Percentiles rank a stretch among this genome's conserved stretches.
Conservation (phyloP, 768 basidiomycete genomes). For the Neoboletus brunneissimus region DNA sequence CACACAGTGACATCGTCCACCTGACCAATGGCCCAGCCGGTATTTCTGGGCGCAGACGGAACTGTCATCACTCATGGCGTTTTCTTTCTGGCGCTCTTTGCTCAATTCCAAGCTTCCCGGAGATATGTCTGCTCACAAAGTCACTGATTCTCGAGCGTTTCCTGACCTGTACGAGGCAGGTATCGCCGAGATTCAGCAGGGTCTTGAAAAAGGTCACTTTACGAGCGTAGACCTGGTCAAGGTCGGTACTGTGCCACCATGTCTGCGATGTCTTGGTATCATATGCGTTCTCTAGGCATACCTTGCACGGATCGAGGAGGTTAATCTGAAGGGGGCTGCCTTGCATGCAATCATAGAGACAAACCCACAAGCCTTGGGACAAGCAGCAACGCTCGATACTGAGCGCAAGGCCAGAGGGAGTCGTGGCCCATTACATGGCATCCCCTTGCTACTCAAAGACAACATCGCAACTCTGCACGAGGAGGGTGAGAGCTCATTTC, state of each 20-base stretch:
- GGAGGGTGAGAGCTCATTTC: conserved; percentile 23
- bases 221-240: conserved; percentile 64
- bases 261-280: not conserved
- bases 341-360: conserved; percentile 61
- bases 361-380: conserved; percentile 51
- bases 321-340: conserved; percentile 55
- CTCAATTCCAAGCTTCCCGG: conserved; percentile 8
- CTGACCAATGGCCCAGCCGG: not conserved
- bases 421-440: conserved; percentile 52
- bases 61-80: not conserved
- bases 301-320: conserved; percentile 62
- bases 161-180: conserved; percentile 67
- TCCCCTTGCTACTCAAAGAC: conserved; percentile 57
- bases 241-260: conserved; percentile 28
- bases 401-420: conserved; percentile 46
- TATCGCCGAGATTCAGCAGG: conserved; percentile 51
- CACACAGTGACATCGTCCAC: not conserved
- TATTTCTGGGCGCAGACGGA: not conserved
- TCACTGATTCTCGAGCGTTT: conserved; percentile 13
- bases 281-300: conserved; percentile 46
- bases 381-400: conserved; percentile 49
- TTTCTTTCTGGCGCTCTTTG: conserved; percentile 3
- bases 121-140: conserved; percentile 11
- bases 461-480: conserved; percentile 35
- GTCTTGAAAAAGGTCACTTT: conserved; percentile 49